A percentile compares a stretch with the other conserved stretches of the same genome.
Conservation (phyloP, 208 protist species). For the Leishmania gerbilli region DNA sequence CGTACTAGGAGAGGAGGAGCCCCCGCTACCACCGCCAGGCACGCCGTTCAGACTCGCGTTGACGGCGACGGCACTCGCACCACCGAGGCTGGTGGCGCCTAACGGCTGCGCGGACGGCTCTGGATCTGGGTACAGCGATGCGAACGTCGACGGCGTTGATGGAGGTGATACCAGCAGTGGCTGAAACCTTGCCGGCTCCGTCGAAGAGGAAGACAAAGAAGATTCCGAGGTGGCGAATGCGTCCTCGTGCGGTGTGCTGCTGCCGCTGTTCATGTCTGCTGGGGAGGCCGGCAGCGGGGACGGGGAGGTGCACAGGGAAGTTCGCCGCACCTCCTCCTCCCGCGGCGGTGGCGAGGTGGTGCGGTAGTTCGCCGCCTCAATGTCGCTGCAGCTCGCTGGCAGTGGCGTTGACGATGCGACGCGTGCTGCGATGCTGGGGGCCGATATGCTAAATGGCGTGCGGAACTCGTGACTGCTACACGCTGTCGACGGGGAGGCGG, state of each 20-base stretch:
- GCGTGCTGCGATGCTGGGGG: background rate
- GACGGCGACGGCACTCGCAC: background rate
- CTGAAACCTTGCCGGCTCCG: background rate
- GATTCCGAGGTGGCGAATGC: background rate
- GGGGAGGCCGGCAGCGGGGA: background rate
- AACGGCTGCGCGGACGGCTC: background rate
- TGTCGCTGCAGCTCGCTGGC: background rate
- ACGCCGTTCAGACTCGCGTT: background rate
- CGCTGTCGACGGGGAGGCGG: background rate
- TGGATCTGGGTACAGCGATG: background rate
- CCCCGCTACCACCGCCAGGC: background rate
- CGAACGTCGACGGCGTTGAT: background rate
- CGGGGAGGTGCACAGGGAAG: background rate
- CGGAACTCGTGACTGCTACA: background rate
- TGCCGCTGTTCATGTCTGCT: background rate
- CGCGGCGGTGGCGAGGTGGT: background rate
- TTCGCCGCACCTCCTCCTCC: background rate
- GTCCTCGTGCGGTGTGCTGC: background rate
- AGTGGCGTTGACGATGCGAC: background rate
- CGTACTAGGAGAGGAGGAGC: background rate
- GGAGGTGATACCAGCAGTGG: background rate
- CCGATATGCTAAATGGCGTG: background rate
- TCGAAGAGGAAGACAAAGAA: conserved; percentile 17
- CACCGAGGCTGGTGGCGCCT: background rate
- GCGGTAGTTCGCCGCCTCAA: background rate